Evolutionary conservation across 495 filamentous ascomycete species (phyloP).

Genomic region (Aspergillus saccharolyticus): DNA sequence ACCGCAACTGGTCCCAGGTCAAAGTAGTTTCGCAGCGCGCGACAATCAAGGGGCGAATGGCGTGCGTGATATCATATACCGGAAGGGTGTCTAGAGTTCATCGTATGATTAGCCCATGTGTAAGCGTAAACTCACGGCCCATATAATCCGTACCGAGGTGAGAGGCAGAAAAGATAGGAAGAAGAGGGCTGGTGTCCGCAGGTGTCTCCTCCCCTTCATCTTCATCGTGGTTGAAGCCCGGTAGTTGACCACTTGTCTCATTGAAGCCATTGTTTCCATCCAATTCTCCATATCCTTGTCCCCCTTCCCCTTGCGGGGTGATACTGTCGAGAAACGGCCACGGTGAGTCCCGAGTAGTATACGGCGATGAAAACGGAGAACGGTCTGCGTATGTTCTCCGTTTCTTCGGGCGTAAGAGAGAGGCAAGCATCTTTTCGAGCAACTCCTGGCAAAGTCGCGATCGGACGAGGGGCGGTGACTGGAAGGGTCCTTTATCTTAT

Average conservation of each 20-base stretch:
- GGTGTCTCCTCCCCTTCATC: constrained; percentile 53
- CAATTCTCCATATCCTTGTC: constrained; percentile 33
- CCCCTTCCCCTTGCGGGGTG: neutral
- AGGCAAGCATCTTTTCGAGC: constrained; percentile 38
- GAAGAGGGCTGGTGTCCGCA: constrained; percentile 54
- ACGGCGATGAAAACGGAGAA: constrained; percentile 47
- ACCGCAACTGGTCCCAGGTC: constrained; percentile 92
- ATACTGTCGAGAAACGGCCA: constrained; percentile 28
- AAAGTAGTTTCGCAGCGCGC: constrained; percentile 83
- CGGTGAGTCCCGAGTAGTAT: constrained; percentile 26
- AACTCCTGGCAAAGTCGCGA: neutral
- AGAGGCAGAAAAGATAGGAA: constrained; percentile 78
- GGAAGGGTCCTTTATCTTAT: neutral
- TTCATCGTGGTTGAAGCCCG: constrained; percentile 39
- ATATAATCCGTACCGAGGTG: constrained; percentile 58
- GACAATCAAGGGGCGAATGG: constrained; percentile 75
- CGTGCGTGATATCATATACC: constrained; percentile 84
- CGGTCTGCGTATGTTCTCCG: constrained; percentile 34
- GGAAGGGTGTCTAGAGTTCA: constrained; percentile 60
- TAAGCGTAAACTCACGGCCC: neutral
- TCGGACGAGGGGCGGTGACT: neutral
- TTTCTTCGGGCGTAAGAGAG: constrained; percentile 43
- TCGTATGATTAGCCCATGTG: neutral
- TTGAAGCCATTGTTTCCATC: constrained; percentile 29
- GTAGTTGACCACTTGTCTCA: constrained; percentile 31